Conservation (phyloP, 2,329 filamentous ascomycete species). For the Hypoxylon sp. region DNA sequence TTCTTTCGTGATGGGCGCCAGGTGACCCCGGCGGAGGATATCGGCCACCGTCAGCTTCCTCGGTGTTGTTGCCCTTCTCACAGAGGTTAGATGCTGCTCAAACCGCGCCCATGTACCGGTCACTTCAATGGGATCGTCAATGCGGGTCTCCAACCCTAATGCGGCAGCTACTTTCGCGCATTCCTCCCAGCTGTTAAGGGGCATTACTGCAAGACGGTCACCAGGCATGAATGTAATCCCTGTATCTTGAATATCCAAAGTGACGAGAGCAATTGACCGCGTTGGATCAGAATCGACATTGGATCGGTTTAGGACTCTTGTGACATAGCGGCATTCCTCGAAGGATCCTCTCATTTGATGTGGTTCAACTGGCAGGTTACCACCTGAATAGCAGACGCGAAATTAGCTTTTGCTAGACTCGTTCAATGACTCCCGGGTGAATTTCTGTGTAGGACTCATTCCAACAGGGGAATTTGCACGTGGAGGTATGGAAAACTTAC, state of each 20-base stretch:
- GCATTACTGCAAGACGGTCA: slow-evolving; percentile 67
- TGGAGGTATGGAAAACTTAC: slow-evolving; percentile 41
- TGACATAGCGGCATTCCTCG: slow-evolving; percentile 66
- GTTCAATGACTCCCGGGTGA: not conserved
- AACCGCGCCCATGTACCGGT: slow-evolving; percentile 62
- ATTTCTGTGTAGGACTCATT: not conserved
- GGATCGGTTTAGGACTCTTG: slow-evolving; percentile 60
- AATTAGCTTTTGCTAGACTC: slow-evolving; percentile 8
- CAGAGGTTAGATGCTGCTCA: slow-evolving; percentile 59
- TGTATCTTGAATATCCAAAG: slow-evolving; percentile 65
- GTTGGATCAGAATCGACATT: slow-evolving; percentile 62
- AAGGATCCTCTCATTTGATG: slow-evolving; percentile 68
- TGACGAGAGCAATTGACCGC: slow-evolving; percentile 63
- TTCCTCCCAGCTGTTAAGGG: slow-evolving; percentile 67
- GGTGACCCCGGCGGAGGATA: slow-evolving; percentile 64
- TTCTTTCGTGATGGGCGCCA: slow-evolving; percentile 65
- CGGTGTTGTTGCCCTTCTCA: slow-evolving; percentile 48
- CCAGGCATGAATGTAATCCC: slow-evolving; percentile 67
- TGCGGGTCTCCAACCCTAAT: slow-evolving; percentile 61
- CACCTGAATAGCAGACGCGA: slow-evolving; percentile 40
- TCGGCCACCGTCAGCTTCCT: slow-evolving; percentile 61
- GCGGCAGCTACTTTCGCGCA: slow-evolving; percentile 67
- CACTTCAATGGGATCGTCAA: slow-evolving; percentile 58
- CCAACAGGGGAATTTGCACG: not conserved
- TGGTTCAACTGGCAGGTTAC: slow-evolving; percentile 61